These are phyloP conservation scores for Cicer judaicum DNA, from an alignment of 306 rosid species.

Conservation along the genomic window DNA sequence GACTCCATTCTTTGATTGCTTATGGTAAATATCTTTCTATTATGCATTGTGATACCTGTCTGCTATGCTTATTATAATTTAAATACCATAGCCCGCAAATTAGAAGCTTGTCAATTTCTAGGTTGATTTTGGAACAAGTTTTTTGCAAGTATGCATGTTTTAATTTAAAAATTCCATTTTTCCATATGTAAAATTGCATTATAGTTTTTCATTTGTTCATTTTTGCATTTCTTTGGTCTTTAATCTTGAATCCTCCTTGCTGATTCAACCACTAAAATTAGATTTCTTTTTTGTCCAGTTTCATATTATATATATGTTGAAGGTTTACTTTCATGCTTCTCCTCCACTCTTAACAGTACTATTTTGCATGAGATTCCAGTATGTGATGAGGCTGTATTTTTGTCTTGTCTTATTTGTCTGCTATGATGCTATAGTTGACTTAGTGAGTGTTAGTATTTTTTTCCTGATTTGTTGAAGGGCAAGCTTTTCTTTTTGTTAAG, in stretches of 20 bases:
- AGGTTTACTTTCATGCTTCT: neutral
- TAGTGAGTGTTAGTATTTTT: neutral
- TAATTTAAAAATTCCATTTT: neutral
- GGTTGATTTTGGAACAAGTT: neutral
- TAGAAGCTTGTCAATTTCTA: neutral
- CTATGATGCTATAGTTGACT: conserved; percentile 9
- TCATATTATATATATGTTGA: neutral
- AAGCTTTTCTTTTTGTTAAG: neutral
- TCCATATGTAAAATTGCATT: neutral
- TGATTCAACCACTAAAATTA: neutral
- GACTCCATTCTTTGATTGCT: conserved; percentile 1
- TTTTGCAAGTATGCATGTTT: neutral
- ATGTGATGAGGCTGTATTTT: neutral
- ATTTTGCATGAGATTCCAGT: conserved; percentile 1
- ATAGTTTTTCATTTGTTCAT: neutral
- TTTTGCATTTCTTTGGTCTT: neutral
- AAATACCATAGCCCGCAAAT: neutral
- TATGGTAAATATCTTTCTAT: neutral
- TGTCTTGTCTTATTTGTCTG: neutral
- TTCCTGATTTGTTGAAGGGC: conserved; percentile 8
- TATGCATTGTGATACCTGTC: neutral
- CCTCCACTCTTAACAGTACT: neutral
- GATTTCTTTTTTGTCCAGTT: neutral
- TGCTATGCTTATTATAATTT: conserved; percentile 6
- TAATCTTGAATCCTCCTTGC: neutral